These are phyloP conservation scores for Candida methanosorbosa DNA, from an alignment of 805 yeast species.

Conservation along the genomic window DNA sequence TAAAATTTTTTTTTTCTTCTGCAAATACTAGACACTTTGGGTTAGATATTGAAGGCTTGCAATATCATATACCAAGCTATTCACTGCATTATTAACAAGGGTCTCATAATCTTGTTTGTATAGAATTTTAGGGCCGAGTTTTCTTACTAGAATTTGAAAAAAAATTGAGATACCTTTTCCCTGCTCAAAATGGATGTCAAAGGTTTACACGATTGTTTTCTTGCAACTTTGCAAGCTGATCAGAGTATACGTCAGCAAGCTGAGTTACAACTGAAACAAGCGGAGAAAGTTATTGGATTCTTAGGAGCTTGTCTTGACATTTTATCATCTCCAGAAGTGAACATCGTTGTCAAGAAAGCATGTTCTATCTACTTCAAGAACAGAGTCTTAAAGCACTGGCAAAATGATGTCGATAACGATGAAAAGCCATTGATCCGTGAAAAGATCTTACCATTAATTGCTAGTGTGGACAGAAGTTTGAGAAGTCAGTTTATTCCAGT, in stretches of 20 bases:
- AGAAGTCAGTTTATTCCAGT: slow-evolving; percentile 44
- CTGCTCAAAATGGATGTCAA: slow-evolving; percentile 74
- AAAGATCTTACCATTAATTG: slow-evolving; percentile 57
- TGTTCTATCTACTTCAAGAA: slow-evolving; percentile 88
- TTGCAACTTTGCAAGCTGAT: slow-evolving; percentile 69
- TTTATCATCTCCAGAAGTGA: slow-evolving; percentile 42
- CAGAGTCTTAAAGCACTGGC: slow-evolving; percentile 61
- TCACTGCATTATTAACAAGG: too few species aligned
- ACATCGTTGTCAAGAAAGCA: slow-evolving; percentile 56
- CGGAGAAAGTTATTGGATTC: slow-evolving; percentile 60
- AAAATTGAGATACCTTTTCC: too few species aligned
- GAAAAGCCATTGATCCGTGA: slow-evolving; percentile 72
- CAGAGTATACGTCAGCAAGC: slow-evolving; percentile 55
- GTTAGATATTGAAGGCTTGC: too few species aligned
- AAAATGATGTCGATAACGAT: slow-evolving; percentile 42
- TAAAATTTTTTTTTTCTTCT: too few species aligned
- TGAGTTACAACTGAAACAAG: slow-evolving; percentile 54
- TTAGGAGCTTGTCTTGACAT: slow-evolving; percentile 78
- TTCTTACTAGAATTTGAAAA: too few species aligned
- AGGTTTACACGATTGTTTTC: slow-evolving; percentile 64
- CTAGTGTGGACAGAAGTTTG: slow-evolving; percentile 33
- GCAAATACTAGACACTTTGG: too few species aligned
- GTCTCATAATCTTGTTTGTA: too few species aligned
- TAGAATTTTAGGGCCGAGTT: too few species aligned
- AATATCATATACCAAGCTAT: too few species aligned